phyloP scores from a whole-genome alignment of 73 alveolate species.

The Stentor coeruleus region DNA sequence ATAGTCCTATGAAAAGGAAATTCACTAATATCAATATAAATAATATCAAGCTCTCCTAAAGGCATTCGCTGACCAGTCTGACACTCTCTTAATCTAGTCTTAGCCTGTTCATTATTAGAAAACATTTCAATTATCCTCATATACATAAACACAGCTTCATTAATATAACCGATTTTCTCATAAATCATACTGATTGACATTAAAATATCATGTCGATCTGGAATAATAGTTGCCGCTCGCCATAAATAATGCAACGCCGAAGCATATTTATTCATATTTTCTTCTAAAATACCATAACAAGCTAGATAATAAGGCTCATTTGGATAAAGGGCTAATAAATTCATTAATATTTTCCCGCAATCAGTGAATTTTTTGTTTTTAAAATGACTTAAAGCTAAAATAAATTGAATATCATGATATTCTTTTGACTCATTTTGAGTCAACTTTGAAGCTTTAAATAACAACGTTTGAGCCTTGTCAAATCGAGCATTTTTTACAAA shows the following conservation, averaged over 20 bases:
- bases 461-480: not conserved
- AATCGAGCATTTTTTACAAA: too few relatives aligned
- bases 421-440: not conserved
- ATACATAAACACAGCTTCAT: too few relatives aligned
- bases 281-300: not conserved
- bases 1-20: not conserved
- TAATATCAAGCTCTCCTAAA: not conserved
- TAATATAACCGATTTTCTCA: not conserved
- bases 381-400: not conserved
- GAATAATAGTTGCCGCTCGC: not conserved
- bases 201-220: not conserved
- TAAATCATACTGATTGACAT: not conserved
- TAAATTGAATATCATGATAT: not conserved
- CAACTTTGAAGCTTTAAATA: not conserved
- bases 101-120: too few relatives aligned
- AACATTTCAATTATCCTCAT: too few relatives aligned
- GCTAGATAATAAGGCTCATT: not conserved
- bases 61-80: not conserved
- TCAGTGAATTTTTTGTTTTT: not conserved
- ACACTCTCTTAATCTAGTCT: too few relatives aligned
- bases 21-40: not conserved
- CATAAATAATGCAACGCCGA: not conserved
- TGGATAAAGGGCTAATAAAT: not conserved
- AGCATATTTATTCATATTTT: not conserved
- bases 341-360: not conserved